Evolutionary conservation across 257 asterid genomes (phyloP).

Genomic region (Lycium ferocissimum): DNA sequence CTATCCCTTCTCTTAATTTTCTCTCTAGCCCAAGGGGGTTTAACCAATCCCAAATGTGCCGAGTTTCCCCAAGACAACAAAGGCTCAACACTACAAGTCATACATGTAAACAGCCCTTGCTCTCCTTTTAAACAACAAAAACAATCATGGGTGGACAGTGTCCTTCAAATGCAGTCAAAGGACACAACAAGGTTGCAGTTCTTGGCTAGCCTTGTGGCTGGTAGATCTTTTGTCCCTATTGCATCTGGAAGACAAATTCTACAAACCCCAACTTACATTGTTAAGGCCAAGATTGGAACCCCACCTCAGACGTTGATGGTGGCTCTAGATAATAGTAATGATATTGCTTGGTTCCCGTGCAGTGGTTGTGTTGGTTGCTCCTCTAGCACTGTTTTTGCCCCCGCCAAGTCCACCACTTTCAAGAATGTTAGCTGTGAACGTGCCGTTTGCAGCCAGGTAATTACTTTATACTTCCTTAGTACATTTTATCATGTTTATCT

Average conservation of each 20-base stretch:
- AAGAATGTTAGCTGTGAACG: conserved; percentile 63
- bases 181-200: conserved; percentile 65
- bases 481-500: neutral
- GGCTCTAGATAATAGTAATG: conserved; percentile 85
- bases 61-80: conserved; percentile 31
- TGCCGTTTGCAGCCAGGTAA: conserved; percentile 54
- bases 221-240: conserved; percentile 63
- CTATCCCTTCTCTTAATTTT: conserved; percentile 37
- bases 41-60: conserved; percentile 44
- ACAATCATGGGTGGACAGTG: conserved; percentile 63
- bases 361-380: conserved; percentile 75
- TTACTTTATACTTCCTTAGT: neutral
- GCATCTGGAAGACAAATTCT: conserved; percentile 73
- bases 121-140: conserved; percentile 60
- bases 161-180: conserved; percentile 73
- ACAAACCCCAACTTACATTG: conserved; percentile 79
- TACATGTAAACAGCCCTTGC: conserved; percentile 70
- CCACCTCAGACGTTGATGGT: conserved; percentile 69
- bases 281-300: conserved; percentile 67
- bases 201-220: conserved; percentile 68
- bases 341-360: conserved; percentile 86
- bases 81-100: conserved; percentile 63
- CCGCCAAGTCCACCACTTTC: conserved; percentile 68
- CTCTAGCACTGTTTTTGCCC: conserved; percentile 42
- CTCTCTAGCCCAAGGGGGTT: conserved; percentile 40